Conservation (phyloP, 345 rosid species). For the Trapa bicornis region DNA sequence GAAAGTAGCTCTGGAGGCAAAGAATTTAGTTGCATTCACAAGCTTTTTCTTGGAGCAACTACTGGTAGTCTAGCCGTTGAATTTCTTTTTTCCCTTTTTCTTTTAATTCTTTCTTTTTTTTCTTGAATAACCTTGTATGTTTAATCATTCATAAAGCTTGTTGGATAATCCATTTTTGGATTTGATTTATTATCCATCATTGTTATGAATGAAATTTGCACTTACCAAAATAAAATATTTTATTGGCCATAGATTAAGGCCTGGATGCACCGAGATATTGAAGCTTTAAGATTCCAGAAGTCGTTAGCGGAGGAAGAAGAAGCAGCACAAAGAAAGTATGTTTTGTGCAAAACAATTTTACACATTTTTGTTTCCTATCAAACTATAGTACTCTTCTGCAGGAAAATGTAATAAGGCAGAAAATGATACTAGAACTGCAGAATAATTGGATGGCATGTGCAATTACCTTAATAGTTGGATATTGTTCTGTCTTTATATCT, state of each 20-base stretch:
- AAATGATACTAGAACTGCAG: too few relatives aligned
- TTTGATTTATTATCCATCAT: neutral
- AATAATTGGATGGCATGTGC: too few relatives aligned
- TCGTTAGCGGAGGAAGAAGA: slow-evolving; percentile 94
- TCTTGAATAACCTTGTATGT: neutral
- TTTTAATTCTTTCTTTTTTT: too few relatives aligned
- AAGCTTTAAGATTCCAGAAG: slow-evolving; percentile 86
- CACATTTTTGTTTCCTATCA: neutral
- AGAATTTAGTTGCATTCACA: slow-evolving; percentile 68
- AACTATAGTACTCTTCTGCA: too few relatives aligned
- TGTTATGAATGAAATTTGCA: neutral
- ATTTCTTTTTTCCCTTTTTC: neutral
- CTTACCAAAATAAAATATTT: neutral
- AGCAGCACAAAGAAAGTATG: slow-evolving; percentile 80
- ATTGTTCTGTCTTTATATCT: neutral
- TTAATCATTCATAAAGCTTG: too few relatives aligned
- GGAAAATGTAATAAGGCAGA: too few relatives aligned
- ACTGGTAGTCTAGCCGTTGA: slow-evolving; percentile 37
- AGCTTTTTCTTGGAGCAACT: slow-evolving; percentile 81
- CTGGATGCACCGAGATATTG: slow-evolving; percentile 95
- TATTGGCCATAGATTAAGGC: slow-evolving; percentile 48
- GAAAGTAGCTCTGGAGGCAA: slow-evolving; percentile 68
- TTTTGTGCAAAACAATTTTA: slow-evolving; percentile 1
- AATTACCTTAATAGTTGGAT: too few relatives aligned
- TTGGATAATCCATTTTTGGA: too few relatives aligned